These are phyloP conservation scores for Aurinia saxatilis DNA, from an alignment of 345 rosid genomes.

Conservation along the genomic window DNA sequence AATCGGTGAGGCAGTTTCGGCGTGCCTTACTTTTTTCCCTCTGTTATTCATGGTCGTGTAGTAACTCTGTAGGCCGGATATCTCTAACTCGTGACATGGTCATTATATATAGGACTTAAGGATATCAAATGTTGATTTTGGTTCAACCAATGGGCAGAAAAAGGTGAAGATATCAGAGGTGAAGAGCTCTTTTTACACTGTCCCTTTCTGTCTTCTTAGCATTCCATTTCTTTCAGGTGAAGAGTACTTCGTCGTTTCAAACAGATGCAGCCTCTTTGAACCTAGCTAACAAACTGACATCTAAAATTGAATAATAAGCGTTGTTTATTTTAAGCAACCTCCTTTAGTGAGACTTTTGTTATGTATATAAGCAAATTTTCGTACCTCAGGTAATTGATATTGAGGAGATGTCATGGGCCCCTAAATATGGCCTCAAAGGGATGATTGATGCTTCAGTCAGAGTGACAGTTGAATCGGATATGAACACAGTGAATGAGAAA, in stretches of 20 bases:
- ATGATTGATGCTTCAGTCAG: conserved; percentile 89
- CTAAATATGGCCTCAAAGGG: conserved; percentile 94
- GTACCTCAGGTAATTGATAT: conserved; percentile 75
- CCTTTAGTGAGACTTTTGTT: background rate
- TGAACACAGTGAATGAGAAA: conserved; percentile 41
- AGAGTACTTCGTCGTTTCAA: background rate
- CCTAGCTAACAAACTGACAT: background rate
- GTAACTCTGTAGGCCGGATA: background rate
- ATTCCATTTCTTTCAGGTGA: conserved; percentile 6
- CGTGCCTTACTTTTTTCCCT: background rate
- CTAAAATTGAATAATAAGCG: background rate
- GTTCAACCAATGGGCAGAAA: conserved; percentile 50
- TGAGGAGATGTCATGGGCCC: conserved; percentile 99
- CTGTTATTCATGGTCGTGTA: background rate
- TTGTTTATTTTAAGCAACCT: background rate
- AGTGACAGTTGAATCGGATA: conserved; percentile 49
- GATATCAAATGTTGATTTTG: conserved; percentile 61
- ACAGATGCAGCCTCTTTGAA: background rate
- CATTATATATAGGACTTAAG: conserved; percentile 42
- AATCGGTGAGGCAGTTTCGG: conserved; percentile 6
- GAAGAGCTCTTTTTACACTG: conserved; percentile 21
- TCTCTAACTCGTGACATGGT: conserved; percentile 9
- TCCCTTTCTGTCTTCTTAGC: conserved; percentile 1
- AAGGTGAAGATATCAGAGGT: conserved; percentile 69
- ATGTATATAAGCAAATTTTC: background rate